Evolutionary conservation across 495 filamentous ascomycete species (phyloP).

Genomic region (Tuber microsphaerosporum): DNA sequence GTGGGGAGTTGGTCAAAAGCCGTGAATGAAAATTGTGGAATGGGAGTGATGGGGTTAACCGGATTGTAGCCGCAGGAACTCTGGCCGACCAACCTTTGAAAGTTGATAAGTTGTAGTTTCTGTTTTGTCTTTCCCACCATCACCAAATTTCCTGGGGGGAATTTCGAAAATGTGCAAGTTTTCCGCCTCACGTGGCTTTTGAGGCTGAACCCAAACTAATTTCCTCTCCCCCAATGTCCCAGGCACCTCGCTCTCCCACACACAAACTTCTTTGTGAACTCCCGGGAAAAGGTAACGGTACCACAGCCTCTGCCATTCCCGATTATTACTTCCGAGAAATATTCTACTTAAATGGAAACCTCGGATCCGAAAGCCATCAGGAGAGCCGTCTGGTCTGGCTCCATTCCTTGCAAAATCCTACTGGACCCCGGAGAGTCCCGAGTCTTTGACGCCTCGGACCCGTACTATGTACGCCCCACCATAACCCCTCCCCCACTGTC

Average conservation of each 20-base stretch:
- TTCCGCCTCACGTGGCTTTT: not conserved
- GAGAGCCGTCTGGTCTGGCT: slow-evolving; percentile 36
- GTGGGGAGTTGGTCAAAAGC: not conserved
- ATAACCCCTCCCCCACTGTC: not conserved
- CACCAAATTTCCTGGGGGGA: not conserved
- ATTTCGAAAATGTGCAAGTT: not conserved
- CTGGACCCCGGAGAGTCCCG: slow-evolving; percentile 39
- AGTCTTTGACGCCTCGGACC: slow-evolving; percentile 34
- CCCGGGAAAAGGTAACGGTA: not conserved
- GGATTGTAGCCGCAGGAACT: not conserved
- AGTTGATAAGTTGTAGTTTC: not conserved
- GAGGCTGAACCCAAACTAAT: not conserved
- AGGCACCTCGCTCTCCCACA: not conserved
- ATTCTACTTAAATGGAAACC: slow-evolving; percentile 17
- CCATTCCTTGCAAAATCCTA: slow-evolving; percentile 39
- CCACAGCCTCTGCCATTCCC: not conserved
- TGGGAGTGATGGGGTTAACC: not conserved
- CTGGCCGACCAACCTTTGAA: not conserved
- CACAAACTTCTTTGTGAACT: not conserved
- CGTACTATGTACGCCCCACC: slow-evolving; percentile 36
- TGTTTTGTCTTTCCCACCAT: not conserved
- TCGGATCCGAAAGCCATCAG: slow-evolving; percentile 34
- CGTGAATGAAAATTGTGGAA: not conserved
- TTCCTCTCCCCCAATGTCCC: not conserved
- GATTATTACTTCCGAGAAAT: not conserved